These are phyloP conservation scores for Entoloma clypeatum DNA, from an alignment of 1,284 basidiomycete genomes.

Conservation along the genomic window DNA sequence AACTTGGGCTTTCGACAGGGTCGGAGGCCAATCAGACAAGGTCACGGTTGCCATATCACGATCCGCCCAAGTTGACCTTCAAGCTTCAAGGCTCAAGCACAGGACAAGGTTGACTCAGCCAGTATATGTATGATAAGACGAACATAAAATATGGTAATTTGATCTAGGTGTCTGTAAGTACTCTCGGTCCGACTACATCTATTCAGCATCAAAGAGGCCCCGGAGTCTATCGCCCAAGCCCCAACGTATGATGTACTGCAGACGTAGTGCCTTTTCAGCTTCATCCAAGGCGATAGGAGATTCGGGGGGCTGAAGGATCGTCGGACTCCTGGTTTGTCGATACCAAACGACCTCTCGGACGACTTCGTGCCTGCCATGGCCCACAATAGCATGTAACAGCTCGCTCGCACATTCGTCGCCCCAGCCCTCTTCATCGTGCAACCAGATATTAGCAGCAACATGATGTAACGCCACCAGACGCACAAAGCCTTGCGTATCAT, in stretches of 20 bases:
- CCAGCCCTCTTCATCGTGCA: constrained; percentile 25
- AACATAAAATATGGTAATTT: neutral
- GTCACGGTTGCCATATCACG: constrained; percentile 31
- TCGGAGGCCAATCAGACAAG: constrained; percentile 70
- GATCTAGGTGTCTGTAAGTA: constrained; percentile 7
- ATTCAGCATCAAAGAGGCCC: constrained; percentile 14
- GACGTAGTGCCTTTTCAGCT: constrained; percentile 17
- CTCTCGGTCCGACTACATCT: constrained; percentile 1
- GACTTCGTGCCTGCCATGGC: constrained; percentile 43
- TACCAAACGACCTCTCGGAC: constrained; percentile 56
- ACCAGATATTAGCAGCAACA: constrained; percentile 73
- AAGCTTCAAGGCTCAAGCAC: neutral
- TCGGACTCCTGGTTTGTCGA: constrained; percentile 24
- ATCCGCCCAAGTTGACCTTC: constrained; percentile 1
- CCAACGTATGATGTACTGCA: constrained; percentile 23
- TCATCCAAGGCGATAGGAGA: constrained; percentile 27
- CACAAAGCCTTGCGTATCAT: constrained; percentile 57
- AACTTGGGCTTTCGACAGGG: constrained; percentile 54
- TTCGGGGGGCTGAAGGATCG: constrained; percentile 27
- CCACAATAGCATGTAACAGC: constrained; percentile 50
- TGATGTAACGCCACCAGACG: constrained; percentile 77
- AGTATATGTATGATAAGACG: constrained; percentile 9
- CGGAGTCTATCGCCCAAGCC: constrained; percentile 23
- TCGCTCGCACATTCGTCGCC: constrained; percentile 44
- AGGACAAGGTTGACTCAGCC: neutral